These are phyloP conservation scores for Ascochyta pisi DNA, from an alignment of 2,329 filamentous ascomycete species.

Conservation along the genomic window DNA sequence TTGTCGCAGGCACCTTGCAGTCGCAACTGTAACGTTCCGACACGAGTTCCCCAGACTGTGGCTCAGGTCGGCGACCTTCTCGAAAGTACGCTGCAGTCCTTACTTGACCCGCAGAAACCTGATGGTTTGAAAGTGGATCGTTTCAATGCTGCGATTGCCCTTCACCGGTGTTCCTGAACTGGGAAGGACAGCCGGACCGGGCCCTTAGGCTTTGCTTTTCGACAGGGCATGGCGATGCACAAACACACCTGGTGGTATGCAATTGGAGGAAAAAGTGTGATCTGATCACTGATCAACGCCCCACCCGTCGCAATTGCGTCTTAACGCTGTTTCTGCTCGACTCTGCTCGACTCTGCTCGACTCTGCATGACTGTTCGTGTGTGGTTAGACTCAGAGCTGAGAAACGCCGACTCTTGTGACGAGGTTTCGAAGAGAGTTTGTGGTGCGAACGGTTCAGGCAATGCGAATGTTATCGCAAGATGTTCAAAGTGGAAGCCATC, in stretches of 20 bases:
- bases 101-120: conserved; percentile 9
- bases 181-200: conserved; percentile 10
- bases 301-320: conserved; percentile 1
- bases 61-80: conserved; percentile 38
- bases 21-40: conserved; percentile 18
- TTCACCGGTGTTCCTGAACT: not conserved
- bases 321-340: conserved; percentile 6
- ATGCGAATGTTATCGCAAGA: not conserved
- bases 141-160: not conserved
- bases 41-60: conserved; percentile 24
- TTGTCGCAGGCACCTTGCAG: conserved; percentile 16
- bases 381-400: not conserved
- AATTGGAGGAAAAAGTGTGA: conserved; percentile 14
- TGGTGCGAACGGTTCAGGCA: not conserved
- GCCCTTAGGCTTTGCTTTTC: conserved; percentile 10
- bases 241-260: conserved; percentile 4
- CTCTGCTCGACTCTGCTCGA: conserved; percentile 2
- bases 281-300: conserved; percentile 8
- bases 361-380: conserved; percentile 3
- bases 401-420: not conserved
- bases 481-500: not conserved
- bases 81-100: conserved; percentile 13
- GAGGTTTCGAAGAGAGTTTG: not conserved
- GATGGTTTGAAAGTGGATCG: not conserved
- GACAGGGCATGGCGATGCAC: not conserved